Base-by-base conservation (phyloP, 2,329 filamentous ascomycete species). In the Microdochium paspali region DNA sequence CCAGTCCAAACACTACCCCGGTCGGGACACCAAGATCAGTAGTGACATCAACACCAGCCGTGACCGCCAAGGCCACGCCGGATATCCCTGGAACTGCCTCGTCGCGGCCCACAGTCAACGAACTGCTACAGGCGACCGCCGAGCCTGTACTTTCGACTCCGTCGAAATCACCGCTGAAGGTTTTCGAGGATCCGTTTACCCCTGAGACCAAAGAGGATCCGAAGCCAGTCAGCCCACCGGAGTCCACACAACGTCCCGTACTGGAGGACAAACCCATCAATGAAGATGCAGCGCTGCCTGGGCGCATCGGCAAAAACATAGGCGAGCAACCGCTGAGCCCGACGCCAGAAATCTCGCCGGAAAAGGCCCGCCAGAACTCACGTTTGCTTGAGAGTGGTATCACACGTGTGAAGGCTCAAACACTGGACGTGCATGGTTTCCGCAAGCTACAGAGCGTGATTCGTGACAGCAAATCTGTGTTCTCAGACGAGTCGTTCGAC, bases 401-500 rank as follows among this genome's bases (percentile, higher is more conserved):
- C 54, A 71, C 80, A 46, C 85, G 86, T 53, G 83, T 90, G 55
- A 81, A 81, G 54, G 74, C 78, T 25, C 80, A 80, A 56, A 80
- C 80, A 1, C 76, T 91, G n/a, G 87, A 90, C 59, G 85, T 87
- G 3, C 85, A 90, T 59, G 86, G 86, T 48, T 89, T 90, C 72
- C 79, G 86, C 46, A 86, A 87, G 58, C 71, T 90, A 44, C 86
- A 90, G 62, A 82, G 82, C 32, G 75, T 90, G 53, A 75, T 89
- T 50, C 82, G 84, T 53, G 82, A 85, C 49, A 78, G 74, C 58
- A 76, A 76, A 56, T 74, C 80, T 13, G 71, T 80, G 20, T 80
- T 86, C 59, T 73, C 75, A 1, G 78, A 84, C 50, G 79, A 84
- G 44, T 84, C 79, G 53, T 89, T 88, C 50, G 78, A 84, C 53